A percentile compares a stretch with the other conserved stretches of the same genome.
phyloP scores from a whole-genome alignment of 345 rosid genomes.

The Aquilaria sinensis region DNA sequence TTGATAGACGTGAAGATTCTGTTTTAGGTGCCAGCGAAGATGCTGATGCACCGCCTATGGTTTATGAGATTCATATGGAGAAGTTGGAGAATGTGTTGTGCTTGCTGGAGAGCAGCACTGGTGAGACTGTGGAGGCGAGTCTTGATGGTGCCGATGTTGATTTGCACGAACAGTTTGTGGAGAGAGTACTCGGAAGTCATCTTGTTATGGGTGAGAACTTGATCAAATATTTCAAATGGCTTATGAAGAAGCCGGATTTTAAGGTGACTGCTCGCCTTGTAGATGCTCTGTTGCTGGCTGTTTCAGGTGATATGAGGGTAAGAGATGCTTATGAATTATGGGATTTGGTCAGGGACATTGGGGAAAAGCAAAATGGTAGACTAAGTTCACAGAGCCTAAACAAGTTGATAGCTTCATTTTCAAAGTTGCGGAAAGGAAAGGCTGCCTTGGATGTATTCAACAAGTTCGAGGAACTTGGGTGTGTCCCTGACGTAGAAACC shows the following conservation, averaged over 20 bases:
- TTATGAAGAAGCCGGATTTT: slow-evolving; percentile 25
- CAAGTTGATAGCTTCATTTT: slow-evolving; percentile 55
- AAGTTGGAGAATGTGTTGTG: slow-evolving; percentile 53
- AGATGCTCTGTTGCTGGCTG: slow-evolving; percentile 39
- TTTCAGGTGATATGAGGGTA: slow-evolving; percentile 36
- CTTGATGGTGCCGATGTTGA: slow-evolving; percentile 37
- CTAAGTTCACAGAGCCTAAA: slow-evolving; percentile 51
- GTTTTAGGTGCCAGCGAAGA: slow-evolving; percentile 11
- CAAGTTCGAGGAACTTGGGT: slow-evolving; percentile 51
- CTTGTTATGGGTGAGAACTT: slow-evolving; percentile 43
- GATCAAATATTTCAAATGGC: slow-evolving; percentile 65
- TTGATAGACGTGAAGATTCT: slow-evolving; percentile 3
- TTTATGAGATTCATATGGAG: slow-evolving; percentile 36
- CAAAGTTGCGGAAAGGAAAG: slow-evolving; percentile 61
- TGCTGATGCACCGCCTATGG: slow-evolving; percentile 9
- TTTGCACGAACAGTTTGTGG: slow-evolving; percentile 42
- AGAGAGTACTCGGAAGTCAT: slow-evolving; percentile 51
- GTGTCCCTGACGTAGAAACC: slow-evolving; percentile 42
- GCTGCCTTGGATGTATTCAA: slow-evolving; percentile 65
- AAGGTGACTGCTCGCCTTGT: slow-evolving; percentile 28
- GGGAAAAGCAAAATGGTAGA: slow-evolving; percentile 25
- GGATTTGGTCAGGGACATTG: slow-evolving; percentile 65
- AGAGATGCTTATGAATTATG: slow-evolving; percentile 53
- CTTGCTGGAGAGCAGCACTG: slow-evolving; percentile 56
- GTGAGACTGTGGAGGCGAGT: slow-evolving; percentile 47